Conservation (phyloP, 2,329 filamentous ascomycete genomes). For the Aspergillus novofumigatus region DNA sequence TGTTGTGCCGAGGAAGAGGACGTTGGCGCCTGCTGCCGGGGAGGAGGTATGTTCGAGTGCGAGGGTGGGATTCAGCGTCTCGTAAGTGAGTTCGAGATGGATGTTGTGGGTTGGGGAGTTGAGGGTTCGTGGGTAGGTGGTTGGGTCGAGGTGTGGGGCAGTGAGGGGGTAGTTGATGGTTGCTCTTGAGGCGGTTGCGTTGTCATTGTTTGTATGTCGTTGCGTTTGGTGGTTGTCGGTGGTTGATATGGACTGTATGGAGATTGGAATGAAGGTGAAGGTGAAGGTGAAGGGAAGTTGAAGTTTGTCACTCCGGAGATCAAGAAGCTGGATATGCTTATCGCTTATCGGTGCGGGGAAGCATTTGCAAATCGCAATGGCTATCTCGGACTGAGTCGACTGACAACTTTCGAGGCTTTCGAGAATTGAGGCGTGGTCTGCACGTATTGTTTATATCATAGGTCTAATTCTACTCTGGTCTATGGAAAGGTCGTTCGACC, state of each 20-base stretch:
- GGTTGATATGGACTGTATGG: background rate
- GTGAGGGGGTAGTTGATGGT: background rate
- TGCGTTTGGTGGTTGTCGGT: background rate
- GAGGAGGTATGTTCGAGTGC: conserved; percentile 37
- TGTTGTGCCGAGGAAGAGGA: conserved; percentile 46
- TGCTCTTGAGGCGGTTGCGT: background rate
- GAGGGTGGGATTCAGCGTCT: conserved; percentile 32
- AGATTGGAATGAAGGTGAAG: background rate
- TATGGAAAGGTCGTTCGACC: background rate
- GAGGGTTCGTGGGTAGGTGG: conserved; percentile 38
- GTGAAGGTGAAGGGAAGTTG: background rate
- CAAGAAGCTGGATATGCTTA: background rate
- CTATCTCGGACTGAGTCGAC: background rate
- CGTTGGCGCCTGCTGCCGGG: conserved; percentile 41
- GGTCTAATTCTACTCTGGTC: background rate
- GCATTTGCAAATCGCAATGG: background rate
- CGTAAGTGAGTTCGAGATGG: conserved; percentile 41
- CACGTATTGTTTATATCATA: background rate
- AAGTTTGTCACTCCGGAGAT: background rate
- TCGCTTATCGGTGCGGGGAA: background rate
- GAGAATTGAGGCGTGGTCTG: background rate
- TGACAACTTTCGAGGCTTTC: background rate
- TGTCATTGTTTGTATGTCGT: background rate
- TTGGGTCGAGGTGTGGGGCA: conserved; percentile 34
- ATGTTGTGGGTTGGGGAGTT: conserved; percentile 32